Percentiles rank a stretch among this genome's conserved stretches.
Evolutionary conservation across 495 filamentous ascomycete genomes (phyloP).

Genomic region (Venustampulla echinocandica): DNA sequence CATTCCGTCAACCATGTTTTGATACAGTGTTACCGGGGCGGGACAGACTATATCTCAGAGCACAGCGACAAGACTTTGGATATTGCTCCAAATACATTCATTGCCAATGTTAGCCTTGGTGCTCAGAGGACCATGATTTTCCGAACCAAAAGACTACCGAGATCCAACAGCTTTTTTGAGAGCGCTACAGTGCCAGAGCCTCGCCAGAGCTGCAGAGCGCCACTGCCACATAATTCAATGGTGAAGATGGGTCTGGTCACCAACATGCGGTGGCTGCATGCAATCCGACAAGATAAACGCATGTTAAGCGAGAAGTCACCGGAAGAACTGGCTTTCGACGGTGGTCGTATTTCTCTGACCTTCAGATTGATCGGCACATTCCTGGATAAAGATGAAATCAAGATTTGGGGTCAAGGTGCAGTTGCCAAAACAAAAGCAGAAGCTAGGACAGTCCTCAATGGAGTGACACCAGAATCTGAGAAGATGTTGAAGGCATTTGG

Average conservation of each 20-base stretch:
- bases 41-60: constrained; percentile 92
- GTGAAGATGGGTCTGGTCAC: constrained; percentile 73
- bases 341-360: constrained; percentile 83
- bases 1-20: constrained; percentile 88
- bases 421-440: constrained; percentile 48
- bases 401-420: constrained; percentile 92
- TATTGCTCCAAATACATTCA: constrained; percentile 68
- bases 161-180: constrained; percentile 7
- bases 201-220: constrained; percentile 54
- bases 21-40: constrained; percentile 85
- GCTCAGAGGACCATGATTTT: constrained; percentile 87
- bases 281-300: constrained; percentile 80
- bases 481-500: constrained; percentile 72
- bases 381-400: constrained; percentile 47
- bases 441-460: constrained; percentile 59
- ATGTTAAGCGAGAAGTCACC: constrained; percentile 50
- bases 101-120: constrained; percentile 89
- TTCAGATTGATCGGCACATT: constrained; percentile 89
- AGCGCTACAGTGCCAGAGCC: constrained; percentile 15
- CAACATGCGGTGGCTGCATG: constrained; percentile 83
- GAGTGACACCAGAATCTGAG: constrained; percentile 55
- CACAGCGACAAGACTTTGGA: constrained; percentile 97
- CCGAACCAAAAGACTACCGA: constrained; percentile 60
- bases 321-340: constrained; percentile 61
- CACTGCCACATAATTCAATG: constrained; percentile 81